Percentiles rank a stretch among this genome's conserved stretches.
These are phyloP conservation scores for Musa troglodytarum DNA, from an alignment of 176 grass and related monocot genomes.

Conservation along the genomic window DNA sequence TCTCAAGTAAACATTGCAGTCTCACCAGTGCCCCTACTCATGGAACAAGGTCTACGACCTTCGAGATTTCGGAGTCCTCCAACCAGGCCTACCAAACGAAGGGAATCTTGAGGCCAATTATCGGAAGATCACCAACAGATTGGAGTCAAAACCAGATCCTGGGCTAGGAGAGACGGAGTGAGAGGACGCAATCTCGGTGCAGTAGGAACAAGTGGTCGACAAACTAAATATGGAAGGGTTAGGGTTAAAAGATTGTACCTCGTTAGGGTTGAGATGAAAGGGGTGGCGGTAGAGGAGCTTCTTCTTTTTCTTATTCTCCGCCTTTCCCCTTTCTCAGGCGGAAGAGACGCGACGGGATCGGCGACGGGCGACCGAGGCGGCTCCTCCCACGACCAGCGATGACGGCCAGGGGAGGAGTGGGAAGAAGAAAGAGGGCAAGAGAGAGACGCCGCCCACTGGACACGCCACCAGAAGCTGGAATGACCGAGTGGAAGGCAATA, in stretches of 20 bases:
- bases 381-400: not conserved
- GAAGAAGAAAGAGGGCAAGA: not conserved
- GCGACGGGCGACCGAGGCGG: not conserved
- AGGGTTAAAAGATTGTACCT: not conserved
- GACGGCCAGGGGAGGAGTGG: not conserved
- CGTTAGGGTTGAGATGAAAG: not conserved
- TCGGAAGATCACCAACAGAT: no score
- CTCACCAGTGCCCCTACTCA: not conserved
- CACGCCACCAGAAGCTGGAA: not conserved
- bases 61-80: no score
- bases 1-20: not conserved
- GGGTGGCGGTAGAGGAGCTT: no score
- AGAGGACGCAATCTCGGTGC: no score
- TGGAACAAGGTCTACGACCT: not conserved
- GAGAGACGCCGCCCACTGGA: not conserved
- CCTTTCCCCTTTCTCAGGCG: not conserved
- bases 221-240: not conserved
- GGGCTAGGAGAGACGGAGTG: not conserved
- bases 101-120: no score
- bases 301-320: not conserved
- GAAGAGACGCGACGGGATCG: not conserved
- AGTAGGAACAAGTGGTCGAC: not conserved
- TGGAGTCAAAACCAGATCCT: not conserved
- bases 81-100: no score
- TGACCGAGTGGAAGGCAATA: no score